Percentiles rank a stretch among this genome's conserved stretches.
These are phyloP conservation scores for Tetrapisispora nanseiensis DNA, from an alignment of 805 yeast species.

Conservation along the genomic window DNA sequence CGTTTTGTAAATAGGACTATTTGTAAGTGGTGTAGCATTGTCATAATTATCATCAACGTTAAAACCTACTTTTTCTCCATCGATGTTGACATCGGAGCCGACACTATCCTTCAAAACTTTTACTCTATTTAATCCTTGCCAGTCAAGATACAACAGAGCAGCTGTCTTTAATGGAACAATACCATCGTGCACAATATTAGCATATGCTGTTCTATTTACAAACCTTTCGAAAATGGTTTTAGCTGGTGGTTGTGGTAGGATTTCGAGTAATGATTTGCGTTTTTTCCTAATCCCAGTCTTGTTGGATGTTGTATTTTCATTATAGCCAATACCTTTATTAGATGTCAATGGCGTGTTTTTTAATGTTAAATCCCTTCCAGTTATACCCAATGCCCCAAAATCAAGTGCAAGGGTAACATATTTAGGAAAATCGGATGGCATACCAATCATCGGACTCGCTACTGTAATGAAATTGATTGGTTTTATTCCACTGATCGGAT, in stretches of 20 bases:
- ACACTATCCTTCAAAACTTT: slow-evolving; percentile 24
- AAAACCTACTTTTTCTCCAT: not conserved
- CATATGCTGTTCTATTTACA: slow-evolving; percentile 68
- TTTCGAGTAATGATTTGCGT: slow-evolving; percentile 51
- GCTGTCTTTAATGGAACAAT: slow-evolving; percentile 91
- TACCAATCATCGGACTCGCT: slow-evolving; percentile 86
- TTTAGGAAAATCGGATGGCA: slow-evolving; percentile 77
- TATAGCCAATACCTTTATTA: slow-evolving; percentile 18
- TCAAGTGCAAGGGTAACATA: slow-evolving; percentile 76
- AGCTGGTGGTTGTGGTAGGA: slow-evolving; percentile 70
- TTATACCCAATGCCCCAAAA: slow-evolving; percentile 82
- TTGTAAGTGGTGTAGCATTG: not conserved
- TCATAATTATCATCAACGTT: not conserved
- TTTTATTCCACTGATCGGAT: slow-evolving; percentile 31
- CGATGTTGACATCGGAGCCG: not conserved
- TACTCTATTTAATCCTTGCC: slow-evolving; percentile 59
- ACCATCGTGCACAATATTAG: slow-evolving; percentile 87
- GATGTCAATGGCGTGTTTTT: slow-evolving; percentile 31
- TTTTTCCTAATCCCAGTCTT: slow-evolving; percentile 5
- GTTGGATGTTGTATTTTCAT: slow-evolving; percentile 4
- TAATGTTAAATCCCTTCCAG: slow-evolving; percentile 85
- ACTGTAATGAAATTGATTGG: slow-evolving; percentile 75
- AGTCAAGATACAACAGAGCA: slow-evolving; percentile 75
- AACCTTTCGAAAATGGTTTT: slow-evolving; percentile 54
- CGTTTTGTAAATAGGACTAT: not conserved